Percentiles rank a stretch among this genome's conserved stretches.
Conservation (phyloP, 1,284 basidiomycete species). For the Fomitopsis pinicola region DNA sequence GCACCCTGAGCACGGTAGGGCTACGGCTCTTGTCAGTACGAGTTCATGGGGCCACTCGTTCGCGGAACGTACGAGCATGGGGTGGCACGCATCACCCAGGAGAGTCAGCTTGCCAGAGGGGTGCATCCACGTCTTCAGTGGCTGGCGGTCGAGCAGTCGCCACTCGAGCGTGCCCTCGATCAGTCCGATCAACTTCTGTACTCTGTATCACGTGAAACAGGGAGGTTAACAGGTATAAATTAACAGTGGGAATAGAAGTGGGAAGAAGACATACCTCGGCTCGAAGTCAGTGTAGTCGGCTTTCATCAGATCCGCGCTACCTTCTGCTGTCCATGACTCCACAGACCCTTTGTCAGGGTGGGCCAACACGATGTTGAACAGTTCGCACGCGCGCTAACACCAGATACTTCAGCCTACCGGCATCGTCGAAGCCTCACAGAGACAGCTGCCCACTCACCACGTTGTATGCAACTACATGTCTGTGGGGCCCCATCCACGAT, state of each 20-base stretch:
- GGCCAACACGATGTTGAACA: slow-evolving; percentile 39
- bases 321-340: slow-evolving; percentile 42
- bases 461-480: slow-evolving; percentile 40
- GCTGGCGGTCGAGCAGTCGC: slow-evolving; percentile 45
- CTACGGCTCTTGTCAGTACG: slow-evolving; percentile 24
- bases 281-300: slow-evolving; percentile 41
- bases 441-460: slow-evolving; percentile 27
- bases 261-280: slow-evolving; percentile 31
- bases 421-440: background rate
- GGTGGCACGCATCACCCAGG: slow-evolving; percentile 54
- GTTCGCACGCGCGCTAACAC: slow-evolving; percentile 32
- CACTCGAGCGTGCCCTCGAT: slow-evolving; percentile 46
- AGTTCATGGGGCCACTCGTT: background rate
- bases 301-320: slow-evolving; percentile 41
- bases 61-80: slow-evolving; percentile 49
- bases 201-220: slow-evolving; percentile 21
- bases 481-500: slow-evolving; percentile 38
- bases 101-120: slow-evolving; percentile 41
- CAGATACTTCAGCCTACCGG: background rate
- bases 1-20: slow-evolving; percentile 68
- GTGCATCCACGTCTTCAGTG: slow-evolving; percentile 48
- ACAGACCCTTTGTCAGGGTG: slow-evolving; percentile 42
- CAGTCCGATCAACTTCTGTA: slow-evolving; percentile 44
- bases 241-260: background rate
- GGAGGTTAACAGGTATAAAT: background rate